Evolutionary conservation across 2,329 filamentous ascomycete species (phyloP).

Genomic region (Exophiala alcalophila): DNA sequence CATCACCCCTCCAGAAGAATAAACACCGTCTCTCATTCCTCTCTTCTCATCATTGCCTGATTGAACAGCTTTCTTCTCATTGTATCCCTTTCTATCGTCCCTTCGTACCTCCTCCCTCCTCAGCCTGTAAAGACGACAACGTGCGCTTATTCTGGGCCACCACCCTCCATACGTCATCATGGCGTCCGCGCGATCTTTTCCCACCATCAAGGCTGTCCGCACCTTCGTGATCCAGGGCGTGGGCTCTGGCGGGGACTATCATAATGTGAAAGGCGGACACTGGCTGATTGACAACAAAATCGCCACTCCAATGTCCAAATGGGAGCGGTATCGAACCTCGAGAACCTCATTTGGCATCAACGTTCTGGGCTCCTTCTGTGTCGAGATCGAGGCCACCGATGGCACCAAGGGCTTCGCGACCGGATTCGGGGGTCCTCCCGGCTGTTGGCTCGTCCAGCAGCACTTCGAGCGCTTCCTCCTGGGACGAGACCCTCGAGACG

Average conservation of each 20-base stretch:
- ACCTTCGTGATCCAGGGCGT: conserved; percentile 48
- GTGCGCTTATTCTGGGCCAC: too few relatives aligned
- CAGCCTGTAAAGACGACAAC: not conserved
- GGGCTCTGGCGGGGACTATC: conserved; percentile 61
- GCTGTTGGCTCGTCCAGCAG: conserved; percentile 89
- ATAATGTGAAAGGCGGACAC: conserved; percentile 67
- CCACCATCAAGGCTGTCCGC: conserved; percentile 45
- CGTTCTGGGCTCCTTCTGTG: conserved; percentile 84
- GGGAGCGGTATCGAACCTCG: conserved; percentile 82
- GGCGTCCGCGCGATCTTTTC: conserved; percentile 35
- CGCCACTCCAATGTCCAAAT: conserved; percentile 85
- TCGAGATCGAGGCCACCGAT: conserved; percentile 84
- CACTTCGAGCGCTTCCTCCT: conserved; percentile 92
- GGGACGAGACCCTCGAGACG: conserved; percentile 84
- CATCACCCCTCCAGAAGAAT: conserved; percentile 7
- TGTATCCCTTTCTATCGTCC: not conserved
- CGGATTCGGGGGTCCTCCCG: conserved; percentile 88
- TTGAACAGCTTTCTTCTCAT: not conserved
- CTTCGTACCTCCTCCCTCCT: not conserved
- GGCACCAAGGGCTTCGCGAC: conserved; percentile 93
- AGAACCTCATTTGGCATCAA: conserved; percentile 95
- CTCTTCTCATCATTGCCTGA: not conserved
- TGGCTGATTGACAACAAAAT: conserved; percentile 93
- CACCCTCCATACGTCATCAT: too few relatives aligned
- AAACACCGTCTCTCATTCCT: conserved; percentile 2